Conservation (phyloP, 371 early-diverging fungal genomes). For the Mucor plumbeus region DNA sequence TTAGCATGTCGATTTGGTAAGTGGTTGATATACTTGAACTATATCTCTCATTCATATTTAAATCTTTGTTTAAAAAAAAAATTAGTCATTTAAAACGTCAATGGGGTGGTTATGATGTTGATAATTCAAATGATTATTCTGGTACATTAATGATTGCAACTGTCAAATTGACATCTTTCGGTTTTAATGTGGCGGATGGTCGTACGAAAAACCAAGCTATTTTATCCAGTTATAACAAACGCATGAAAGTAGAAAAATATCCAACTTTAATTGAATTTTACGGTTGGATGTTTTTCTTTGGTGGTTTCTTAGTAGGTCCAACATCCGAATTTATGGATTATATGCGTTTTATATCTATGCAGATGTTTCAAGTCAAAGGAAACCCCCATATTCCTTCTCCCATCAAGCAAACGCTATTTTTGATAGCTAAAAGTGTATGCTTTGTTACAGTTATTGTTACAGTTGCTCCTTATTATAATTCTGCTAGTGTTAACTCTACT, state of each 20-base stretch:
- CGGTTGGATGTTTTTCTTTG: constrained; percentile 87
- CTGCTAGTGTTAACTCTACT: constrained; percentile 33
- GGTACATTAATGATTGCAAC: constrained; percentile 89
- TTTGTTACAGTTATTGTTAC: constrained; percentile 36
- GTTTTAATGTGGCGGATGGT: constrained; percentile 79
- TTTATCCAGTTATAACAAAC: constrained; percentile 63
- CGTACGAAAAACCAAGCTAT: constrained; percentile 22
- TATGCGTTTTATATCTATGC: constrained; percentile 58
- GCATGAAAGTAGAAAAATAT: constrained; percentile 52
- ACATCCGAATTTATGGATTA: constrained; percentile 76
- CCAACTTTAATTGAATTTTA: constrained; percentile 79
- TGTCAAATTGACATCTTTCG: constrained; percentile 84
- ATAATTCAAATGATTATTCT: constrained; percentile 71
- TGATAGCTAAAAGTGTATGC: constrained; percentile 38
- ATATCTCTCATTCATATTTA: not conserved
- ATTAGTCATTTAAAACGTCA: constrained; percentile 65
- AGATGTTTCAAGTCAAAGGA: constrained; percentile 48
- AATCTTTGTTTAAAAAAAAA: no score
- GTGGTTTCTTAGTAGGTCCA: constrained; percentile 82
- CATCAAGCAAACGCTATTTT: constrained; percentile 28
- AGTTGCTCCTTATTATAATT: constrained; percentile 38
- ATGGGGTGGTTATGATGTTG: constrained; percentile 39
- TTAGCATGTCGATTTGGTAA: constrained; percentile 73
- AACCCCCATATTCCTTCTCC: constrained; percentile 28
- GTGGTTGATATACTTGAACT: not conserved